Base-by-base conservation (phyloP, 371 early-diverging fungal genomes). In the Actinomortierella wolfii region DNA sequence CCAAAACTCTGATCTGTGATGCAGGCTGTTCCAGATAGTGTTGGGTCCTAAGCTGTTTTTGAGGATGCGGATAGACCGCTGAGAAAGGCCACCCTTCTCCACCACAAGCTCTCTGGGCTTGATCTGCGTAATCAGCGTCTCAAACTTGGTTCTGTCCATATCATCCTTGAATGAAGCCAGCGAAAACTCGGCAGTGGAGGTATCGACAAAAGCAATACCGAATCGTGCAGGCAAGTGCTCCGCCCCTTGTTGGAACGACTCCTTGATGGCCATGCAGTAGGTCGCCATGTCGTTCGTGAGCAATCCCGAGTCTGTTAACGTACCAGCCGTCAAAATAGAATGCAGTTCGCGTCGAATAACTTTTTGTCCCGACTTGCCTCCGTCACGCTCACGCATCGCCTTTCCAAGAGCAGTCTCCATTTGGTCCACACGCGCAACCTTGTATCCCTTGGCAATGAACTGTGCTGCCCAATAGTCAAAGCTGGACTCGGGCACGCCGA, bases 351-450 rank as follows among this genome's bases (percentile, higher is more conserved):
- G 85, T n/a, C 87, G 82, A 57, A 99, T 96, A 50, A 99, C 85
- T 55, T 94, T 92, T 56, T 94, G 95, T 44, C 70, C 59, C 41
- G 53, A 18, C 48, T 78, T 75, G 11, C 56, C 51, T 26, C 63
- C 69, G 34, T 67, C 81, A 53, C 89, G 80, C 68, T 97, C 98
- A 43, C 99, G 84, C 87, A 99, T 94, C 18, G 92, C 83, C 82
- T 99, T 99, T 4, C 94, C 97, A 25, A 99, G 83, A 9, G 94
- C 91, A 15, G 88, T 97, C 76, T 99, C 99, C 87, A 93, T 90
- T 78, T 99, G 99, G 62, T 99, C 99, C 9, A 99, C 99, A 43
- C 92, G 90, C 0, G 97, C 99, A 0, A 99, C 94, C 73, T 97
- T 99, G 81, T 83, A 69, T 2, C 99, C 99, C 71, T 92, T 90